Evolutionary conservation across 1,284 basidiomycete species (phyloP).

Genomic region (Pascua sp.): DNA sequence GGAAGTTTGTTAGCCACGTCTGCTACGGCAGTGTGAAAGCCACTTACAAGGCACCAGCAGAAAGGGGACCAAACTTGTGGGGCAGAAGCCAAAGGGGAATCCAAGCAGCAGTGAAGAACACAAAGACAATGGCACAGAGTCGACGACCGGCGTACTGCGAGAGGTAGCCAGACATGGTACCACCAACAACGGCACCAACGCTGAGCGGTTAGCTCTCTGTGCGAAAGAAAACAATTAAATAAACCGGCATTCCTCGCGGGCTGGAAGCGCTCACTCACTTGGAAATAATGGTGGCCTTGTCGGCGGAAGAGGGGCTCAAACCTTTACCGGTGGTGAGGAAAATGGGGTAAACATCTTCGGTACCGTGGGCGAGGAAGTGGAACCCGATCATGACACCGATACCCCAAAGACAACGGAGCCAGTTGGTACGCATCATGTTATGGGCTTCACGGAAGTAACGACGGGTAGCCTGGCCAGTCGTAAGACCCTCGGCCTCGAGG

Average conservation of each 20-base stretch:
- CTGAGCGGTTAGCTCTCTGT: constrained; percentile 23
- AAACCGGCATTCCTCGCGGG: constrained; percentile 1
- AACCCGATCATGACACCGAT: constrained; percentile 61
- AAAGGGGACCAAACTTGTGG: constrained; percentile 38
- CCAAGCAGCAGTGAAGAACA: constrained; percentile 55
- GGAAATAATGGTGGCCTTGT: constrained; percentile 75
- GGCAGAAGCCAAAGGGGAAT: constrained; percentile 77
- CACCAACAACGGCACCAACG: constrained; percentile 72
- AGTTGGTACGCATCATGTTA: constrained; percentile 74
- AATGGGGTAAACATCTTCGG: constrained; percentile 53
- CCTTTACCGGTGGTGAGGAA: constrained; percentile 23
- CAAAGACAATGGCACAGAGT: constrained; percentile 52
- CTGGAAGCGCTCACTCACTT: constrained; percentile 28
- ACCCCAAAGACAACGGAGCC: constrained; percentile 74
- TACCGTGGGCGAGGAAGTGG: constrained; percentile 73
- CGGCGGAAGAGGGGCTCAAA: constrained; percentile 55
- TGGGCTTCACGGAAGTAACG: constrained; percentile 67
- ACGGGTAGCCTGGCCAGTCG: constrained; percentile 60
- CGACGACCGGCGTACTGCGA: constrained; percentile 86
- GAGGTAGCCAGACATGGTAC: constrained; percentile 67
- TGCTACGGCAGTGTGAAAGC: no score
- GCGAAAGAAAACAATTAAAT: no score
- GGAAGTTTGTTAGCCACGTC: not conserved
- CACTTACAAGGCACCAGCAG: constrained; percentile 37
- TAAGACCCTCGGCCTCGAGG: constrained; percentile 45